Base-by-base conservation (phyloP, 108 stramenopile species). In the Nannochloropsis salina region DNA sequence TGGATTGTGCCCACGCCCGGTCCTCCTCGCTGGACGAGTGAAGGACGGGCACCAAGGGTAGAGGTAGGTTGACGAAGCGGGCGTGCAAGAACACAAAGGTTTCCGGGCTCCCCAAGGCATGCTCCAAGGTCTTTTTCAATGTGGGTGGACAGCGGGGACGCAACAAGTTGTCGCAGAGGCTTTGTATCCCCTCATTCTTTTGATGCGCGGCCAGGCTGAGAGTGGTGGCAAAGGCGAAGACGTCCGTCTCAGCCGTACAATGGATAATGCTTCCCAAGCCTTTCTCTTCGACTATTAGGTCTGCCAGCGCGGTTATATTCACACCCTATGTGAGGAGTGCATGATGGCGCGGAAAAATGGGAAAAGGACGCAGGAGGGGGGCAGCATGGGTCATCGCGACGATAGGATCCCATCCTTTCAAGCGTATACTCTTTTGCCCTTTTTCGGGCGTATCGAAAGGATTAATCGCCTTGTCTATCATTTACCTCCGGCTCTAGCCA, bases 401-500 rank as follows among this genome's bases (percentile, higher is more conserved):
- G 1, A 31, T 31, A 1, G 31, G 31, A 31, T 31, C 31, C 31
- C 31, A 31, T 31, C 31, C 31, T 31, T 31, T 31, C 31, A 31
- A 31, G 31, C 31, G 0, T 31, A 31, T 31, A 31, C 31, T 31
- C 31, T 31, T 31, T 31, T 31, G 31, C 31, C 31, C 31, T 31
- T 31, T 31, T 31, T 31, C 31, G 31, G 31, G 31, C 31, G 31
- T 31, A 31, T 31, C 31, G 1, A 31, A 31, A 31, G 31, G 31
- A 31, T 31, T 31, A 31, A 31, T 31, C 31, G 31, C 31, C 31
- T 31, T 31, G 31, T 31, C 31, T 31, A 31, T 31, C 8, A n/a
- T n/a, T 74, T 74, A 74, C 61, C 61, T 74, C 61, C 20, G 61
- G 61, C n/a, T 15, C 61, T n/a, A 74, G 61, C 61, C 61, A 74